These are phyloP conservation scores for Thuja plicata DNA, from an alignment of 83 land plant genomes.

Conservation along the genomic window DNA sequence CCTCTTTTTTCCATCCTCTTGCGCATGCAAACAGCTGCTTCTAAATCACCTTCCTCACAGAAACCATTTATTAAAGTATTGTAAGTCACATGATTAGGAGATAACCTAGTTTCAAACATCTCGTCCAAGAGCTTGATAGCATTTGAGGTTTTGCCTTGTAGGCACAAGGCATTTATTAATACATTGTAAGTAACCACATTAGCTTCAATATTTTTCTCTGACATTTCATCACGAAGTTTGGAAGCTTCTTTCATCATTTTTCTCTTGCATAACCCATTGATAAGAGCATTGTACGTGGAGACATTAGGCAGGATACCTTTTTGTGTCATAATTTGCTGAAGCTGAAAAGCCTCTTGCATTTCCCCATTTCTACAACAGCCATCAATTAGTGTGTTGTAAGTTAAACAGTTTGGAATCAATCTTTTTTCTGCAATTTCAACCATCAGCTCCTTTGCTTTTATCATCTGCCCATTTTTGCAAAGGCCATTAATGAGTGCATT, in stretches of 20 bases:
- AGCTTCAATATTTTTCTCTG: slow-evolving; percentile 40
- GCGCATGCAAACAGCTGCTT: slow-evolving; percentile 45
- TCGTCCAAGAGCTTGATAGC: slow-evolving; percentile 54
- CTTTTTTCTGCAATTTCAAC: slow-evolving; percentile 28
- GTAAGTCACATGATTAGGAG: slow-evolving; percentile 51
- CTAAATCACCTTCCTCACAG: slow-evolving; percentile 46
- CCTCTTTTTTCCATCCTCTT: slow-evolving; percentile 51
- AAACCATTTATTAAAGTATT: slow-evolving; percentile 65
- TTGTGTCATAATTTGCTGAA: slow-evolving; percentile 30
- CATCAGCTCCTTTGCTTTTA: slow-evolving; percentile 37
- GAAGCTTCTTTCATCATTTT: slow-evolving; percentile 32
- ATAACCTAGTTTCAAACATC: slow-evolving; percentile 42
- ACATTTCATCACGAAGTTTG: slow-evolving; percentile 46
- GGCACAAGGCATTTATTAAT: slow-evolving; percentile 43
- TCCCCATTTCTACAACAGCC: slow-evolving; percentile 42
- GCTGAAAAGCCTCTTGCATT: slow-evolving; percentile 41
- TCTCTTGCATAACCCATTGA: slow-evolving; percentile 36
- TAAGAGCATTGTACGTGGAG: slow-evolving; percentile 56
- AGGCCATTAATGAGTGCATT: slow-evolving; percentile 58
- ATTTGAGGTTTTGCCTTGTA: slow-evolving; percentile 31
- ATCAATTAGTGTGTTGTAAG: slow-evolving; percentile 56
- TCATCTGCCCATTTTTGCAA: slow-evolving; percentile 48
- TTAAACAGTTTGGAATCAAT: slow-evolving; percentile 39
- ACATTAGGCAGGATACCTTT: slow-evolving; percentile 26
- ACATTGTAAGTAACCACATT: slow-evolving; percentile 55